Evolutionary conservation across 2,329 filamentous ascomycete genomes (phyloP), one percentile per base, ranked within the genome.

Genomic region (Ascochyta viciae-villosae): DNA sequence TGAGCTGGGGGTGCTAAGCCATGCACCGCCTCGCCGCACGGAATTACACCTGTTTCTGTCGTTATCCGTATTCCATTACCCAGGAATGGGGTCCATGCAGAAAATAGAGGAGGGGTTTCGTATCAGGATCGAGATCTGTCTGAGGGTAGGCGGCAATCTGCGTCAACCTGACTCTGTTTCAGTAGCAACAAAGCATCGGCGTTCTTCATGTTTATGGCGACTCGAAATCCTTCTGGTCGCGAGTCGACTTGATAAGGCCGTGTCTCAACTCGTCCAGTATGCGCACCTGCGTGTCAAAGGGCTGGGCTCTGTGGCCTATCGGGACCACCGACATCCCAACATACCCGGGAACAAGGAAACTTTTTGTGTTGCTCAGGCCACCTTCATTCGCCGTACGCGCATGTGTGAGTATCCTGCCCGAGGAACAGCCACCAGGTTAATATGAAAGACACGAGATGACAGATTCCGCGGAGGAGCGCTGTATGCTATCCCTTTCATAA

Each of bases 1-100:
- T 51, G 24, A 38, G 33, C 42, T 39, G 42, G 37, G 26, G 47
- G 22, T 43, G 22, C 29, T 50, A 41, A 51, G 41, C 24, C 40
- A 45, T 41, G 52, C 52, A 46, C 40, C 35, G 46, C 24, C 53
- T 50, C 37, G 42, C 47, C 22, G 43, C 42, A 38, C 42, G 42
- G 29, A n/a, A 42, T 22, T 42, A 56, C 37, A 38, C 42, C 24
- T 43, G 42, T 56, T 51, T 39, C 15, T 31, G 41, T 34, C 19
- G 8, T 35, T 31, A 26, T 16, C 26, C 19, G 37, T 27, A 33
- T 34, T 12, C 23, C 16, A 48, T 44, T 44, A 55, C 29, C 46
- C 37, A 42, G 46, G 42, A 56, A 39, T 37, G 23, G 31, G 47
- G 15, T 19, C 40, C 37, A 42, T 50, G 46, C 52, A 50, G 41